Evolutionary conservation across 1,284 basidiomycete genomes (phyloP), one percentile per base, ranked within the genome.

Genomic region (Ganoderma leucocontextum): DNA sequence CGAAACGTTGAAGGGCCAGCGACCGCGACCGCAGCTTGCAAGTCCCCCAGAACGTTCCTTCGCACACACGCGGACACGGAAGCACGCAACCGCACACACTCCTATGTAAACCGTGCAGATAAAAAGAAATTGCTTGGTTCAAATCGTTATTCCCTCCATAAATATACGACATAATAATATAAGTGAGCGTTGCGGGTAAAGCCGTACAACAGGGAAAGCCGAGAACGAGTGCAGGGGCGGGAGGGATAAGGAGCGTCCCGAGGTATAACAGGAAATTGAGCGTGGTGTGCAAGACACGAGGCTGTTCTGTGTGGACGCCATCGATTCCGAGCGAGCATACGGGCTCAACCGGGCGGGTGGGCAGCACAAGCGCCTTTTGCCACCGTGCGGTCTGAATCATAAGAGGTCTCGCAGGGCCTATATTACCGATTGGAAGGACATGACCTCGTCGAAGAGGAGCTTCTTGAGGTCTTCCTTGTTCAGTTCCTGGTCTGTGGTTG

Each of bases 391-490:
- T 55, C 13, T 19, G 29, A 29, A 13, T 68, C 66, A 57, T 68
- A 57, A 62, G 52, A 5, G 57, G 60, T 65, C 60, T 60, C 67
- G 63, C 62, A 63, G 62, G 59, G 62, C 65, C 80, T 78, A 89
- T 73, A 90, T 85, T 52, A 84, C 81, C n/a, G 89, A 85, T 66
- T 82, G 77, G 75, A 93, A 91, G 33, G 86, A 86, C 73, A 90
- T 83, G 70, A 94, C 90, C 80, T 94, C 91, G 65, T 87, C 85
- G 71, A 87, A 89, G 39, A 90, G 81, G 57, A 90, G 81, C 72
- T 88, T 71, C 76, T 95, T 95, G 60, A 96, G 81, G 75, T 95
- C 90, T 39, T 89, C 87, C 74, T 92, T 89, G 69, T 86, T 91
- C 71, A 95, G 87, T 67, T 92, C 88, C 53, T 95, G 92, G 80